These are phyloP conservation scores for Scleromitrula shiraiana DNA, from an alignment of 2,329 filamentous ascomycete genomes.

Conservation along the genomic window DNA sequence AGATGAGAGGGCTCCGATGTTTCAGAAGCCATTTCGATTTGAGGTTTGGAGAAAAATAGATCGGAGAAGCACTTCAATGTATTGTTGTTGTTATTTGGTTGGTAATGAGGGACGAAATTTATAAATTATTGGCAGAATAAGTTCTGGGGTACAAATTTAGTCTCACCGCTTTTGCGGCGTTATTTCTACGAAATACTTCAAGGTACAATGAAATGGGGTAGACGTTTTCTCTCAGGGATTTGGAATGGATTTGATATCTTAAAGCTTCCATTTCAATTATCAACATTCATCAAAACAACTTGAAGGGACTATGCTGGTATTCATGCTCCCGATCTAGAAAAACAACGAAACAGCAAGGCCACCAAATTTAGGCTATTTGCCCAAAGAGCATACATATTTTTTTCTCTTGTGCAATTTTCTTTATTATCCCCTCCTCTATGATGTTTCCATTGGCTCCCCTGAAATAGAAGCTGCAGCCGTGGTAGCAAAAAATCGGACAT, in stretches of 20 bases:
- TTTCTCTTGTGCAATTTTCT: conserved; percentile 19
- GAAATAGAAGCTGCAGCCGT: conserved; percentile 58
- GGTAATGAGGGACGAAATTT: no score
- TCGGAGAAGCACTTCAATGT: no score
- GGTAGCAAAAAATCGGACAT: conserved; percentile 95
- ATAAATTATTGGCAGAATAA: no score
- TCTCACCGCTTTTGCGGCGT: no score
- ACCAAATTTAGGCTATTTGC: conserved; percentile 20
- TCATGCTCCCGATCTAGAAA: conserved; percentile 29
- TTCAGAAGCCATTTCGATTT: conserved; percentile 17
- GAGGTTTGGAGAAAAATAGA: neutral
- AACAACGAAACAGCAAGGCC: conserved; percentile 20
- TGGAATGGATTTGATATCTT: no score
- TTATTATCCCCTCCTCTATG: conserved; percentile 33
- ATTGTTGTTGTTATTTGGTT: no score
- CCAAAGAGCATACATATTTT: conserved; percentile 23
- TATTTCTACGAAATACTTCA: no score
- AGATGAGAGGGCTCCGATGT: conserved; percentile 52
- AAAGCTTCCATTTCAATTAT: no score
- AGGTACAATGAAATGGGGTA: no score
- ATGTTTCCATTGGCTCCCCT: conserved; percentile 47
- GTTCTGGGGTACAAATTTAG: no score
- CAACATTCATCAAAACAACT: no score
- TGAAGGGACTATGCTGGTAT: conserved; percentile 27
- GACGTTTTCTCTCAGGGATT: no score